A percentile compares a stretch with the other conserved stretches of the same genome.
These are phyloP conservation scores for Nicotiana obtusifolia DNA, from an alignment of 257 asterid species.

Conservation along the genomic window DNA sequence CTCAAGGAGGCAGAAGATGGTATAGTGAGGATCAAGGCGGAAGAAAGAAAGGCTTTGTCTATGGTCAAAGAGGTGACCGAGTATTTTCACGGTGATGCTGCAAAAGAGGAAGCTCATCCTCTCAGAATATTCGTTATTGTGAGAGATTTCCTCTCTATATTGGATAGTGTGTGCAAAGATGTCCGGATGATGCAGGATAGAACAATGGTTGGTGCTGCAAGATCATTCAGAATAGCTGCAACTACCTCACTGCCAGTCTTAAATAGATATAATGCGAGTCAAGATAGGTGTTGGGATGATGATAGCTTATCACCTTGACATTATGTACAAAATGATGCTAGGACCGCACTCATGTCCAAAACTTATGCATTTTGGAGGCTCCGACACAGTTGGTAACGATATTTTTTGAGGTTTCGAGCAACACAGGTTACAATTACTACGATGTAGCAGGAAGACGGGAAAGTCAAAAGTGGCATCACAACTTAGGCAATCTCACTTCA, in stretches of 20 bases:
- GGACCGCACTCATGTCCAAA: background rate
- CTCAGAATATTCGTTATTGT: conserved; percentile 47
- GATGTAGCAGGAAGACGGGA: background rate
- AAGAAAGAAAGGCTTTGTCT: conserved; percentile 42
- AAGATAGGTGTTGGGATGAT: conserved; percentile 4
- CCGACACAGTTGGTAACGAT: background rate
- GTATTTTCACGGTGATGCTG: conserved; percentile 62
- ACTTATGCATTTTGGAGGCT: background rate
- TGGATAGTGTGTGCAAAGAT: conserved; percentile 62
- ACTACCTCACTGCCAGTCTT: conserved; percentile 8
- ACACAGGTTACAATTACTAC: background rate
- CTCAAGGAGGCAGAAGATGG: conserved; percentile 35
- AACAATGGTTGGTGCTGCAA: conserved; percentile 18
- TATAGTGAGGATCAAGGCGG: conserved; percentile 40
- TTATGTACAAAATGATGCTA: background rate
- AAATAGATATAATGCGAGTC: background rate
- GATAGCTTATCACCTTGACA: background rate
- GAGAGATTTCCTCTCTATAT: conserved; percentile 49
- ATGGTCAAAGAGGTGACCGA: conserved; percentile 59
- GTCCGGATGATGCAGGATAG: conserved; percentile 25
- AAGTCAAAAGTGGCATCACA: background rate
- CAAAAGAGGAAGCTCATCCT: conserved; percentile 51
- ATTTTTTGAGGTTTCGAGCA: background rate
- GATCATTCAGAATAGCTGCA: conserved; percentile 17
- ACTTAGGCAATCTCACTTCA: too few relatives aligned